Conservation (phyloP, 2,329 filamentous ascomycete species). For the Fonsecaea monophora region DNA sequence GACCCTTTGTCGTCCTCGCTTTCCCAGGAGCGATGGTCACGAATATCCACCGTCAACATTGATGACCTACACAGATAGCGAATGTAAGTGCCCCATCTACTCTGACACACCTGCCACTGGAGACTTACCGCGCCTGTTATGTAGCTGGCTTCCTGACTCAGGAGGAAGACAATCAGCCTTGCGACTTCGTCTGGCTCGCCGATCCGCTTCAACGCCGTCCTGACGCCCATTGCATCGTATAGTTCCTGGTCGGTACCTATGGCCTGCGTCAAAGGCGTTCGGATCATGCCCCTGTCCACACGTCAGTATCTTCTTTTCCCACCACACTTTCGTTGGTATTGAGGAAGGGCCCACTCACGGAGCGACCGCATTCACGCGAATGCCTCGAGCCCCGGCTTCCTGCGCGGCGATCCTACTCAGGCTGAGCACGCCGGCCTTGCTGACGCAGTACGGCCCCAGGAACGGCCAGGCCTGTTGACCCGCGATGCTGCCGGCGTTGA, state of each 20-base stretch:
- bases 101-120: background rate
- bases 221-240: background rate
- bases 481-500: slow-evolving; percentile 25
- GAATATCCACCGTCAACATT: slow-evolving; percentile 2
- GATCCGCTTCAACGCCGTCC: slow-evolving; percentile 9
- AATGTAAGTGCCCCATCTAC: background rate
- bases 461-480: slow-evolving; percentile 3
- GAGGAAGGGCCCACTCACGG: slow-evolving; percentile 6
- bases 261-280: background rate
- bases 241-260: slow-evolving; percentile 6
- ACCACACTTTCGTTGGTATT: background rate
- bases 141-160: slow-evolving; percentile 8
- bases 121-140: slow-evolving; percentile 4
- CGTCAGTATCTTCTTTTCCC: background rate
- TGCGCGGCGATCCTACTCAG: slow-evolving; percentile 50
- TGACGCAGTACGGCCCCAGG: slow-evolving; percentile 50
- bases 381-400: slow-evolving; percentile 43
- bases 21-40: background rate
- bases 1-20: background rate
- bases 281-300: slow-evolving; percentile 11
- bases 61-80: slow-evolving; percentile 1
- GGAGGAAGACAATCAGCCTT: slow-evolving; percentile 13
- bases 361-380: slow-evolving; percentile 45
- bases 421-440: slow-evolving; percentile 53
- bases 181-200: slow-evolving; percentile 14